phyloP scores from a whole-genome alignment of 768 basidiomycete genomes.

The Boletus sensibilis region DNA sequence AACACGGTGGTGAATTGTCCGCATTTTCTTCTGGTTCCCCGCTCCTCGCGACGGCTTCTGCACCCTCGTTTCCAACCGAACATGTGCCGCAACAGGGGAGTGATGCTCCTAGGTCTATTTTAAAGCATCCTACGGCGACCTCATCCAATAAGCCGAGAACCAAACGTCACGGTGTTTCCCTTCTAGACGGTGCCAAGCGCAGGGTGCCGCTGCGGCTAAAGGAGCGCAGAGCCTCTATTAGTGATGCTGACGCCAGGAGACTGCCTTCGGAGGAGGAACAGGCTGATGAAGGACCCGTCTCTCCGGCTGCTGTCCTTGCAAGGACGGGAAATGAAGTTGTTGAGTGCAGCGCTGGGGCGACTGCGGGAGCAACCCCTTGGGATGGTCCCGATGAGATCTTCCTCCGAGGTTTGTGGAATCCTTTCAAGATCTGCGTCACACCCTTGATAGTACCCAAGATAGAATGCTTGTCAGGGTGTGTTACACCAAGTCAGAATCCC shows the following conservation, averaged over 20 bases:
- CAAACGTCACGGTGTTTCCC: conserved; percentile 12
- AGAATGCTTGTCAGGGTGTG: conserved; percentile 84
- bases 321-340: conserved; percentile 55
- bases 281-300: conserved; percentile 39
- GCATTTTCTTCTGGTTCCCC: conserved; percentile 26
- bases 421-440: neutral
- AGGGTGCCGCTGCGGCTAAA: conserved; percentile 12
- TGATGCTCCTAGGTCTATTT: conserved; percentile 22
- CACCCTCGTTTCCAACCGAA: conserved; percentile 9
- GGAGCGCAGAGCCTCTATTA: conserved; percentile 24
- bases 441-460: conserved; percentile 48
- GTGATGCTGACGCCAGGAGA: conserved; percentile 13
- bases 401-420: conserved; percentile 62
- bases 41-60: conserved; percentile 17
- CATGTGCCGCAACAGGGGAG: conserved; percentile 4
- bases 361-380: conserved; percentile 26
- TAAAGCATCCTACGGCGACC: conserved; percentile 19
- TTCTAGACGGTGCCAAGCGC: conserved; percentile 13
- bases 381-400: conserved; percentile 51
- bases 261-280: conserved; percentile 1
- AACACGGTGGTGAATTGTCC: conserved; percentile 6
- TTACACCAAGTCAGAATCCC: conserved; percentile 53
- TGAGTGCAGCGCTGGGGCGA: conserved; percentile 65
- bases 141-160: conserved; percentile 5
- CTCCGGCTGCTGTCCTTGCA: conserved; percentile 66